Percentiles rank a stretch among this genome's conserved stretches.
phyloP scores from a whole-genome alignment of 108 stramenopile genomes.

The Conticribra guillardii region DNA sequence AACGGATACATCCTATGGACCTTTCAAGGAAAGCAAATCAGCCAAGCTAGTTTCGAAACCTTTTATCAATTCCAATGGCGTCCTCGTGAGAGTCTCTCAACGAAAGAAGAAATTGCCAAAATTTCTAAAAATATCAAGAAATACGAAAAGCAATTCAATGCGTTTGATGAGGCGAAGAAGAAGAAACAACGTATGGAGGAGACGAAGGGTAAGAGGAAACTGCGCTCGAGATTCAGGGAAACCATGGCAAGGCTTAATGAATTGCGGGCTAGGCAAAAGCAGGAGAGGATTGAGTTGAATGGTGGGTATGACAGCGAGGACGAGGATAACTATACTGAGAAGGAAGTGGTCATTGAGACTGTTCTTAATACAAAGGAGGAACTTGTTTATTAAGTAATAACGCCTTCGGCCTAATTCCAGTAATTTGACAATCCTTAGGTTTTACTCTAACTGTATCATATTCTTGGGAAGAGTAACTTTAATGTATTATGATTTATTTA shows the following conservation, averaged over 20 bases:
- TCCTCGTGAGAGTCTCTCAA: constrained; percentile 87
- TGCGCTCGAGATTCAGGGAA: constrained; percentile 70
- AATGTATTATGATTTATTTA: no score
- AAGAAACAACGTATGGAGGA: constrained; percentile 76
- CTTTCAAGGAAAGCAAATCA: constrained; percentile 93
- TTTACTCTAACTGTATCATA: no score
- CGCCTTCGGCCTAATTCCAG: no score
- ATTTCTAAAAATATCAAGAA: constrained; percentile 93
- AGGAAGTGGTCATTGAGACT: constrained; percentile 76
- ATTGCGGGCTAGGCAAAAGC: constrained; percentile 62
- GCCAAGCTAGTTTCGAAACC: constrained; percentile 87
- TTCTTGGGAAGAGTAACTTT: no score
- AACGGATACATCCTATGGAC: constrained; percentile 96
- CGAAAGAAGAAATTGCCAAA: constrained; percentile 79
- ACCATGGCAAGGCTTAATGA: constrained; percentile 64
- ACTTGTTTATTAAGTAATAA: constrained; percentile 73
- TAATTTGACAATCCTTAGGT: no score
- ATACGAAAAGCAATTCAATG: constrained; percentile 97
- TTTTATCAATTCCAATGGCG: constrained; percentile 97
- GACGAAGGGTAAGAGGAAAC: constrained; percentile 85
- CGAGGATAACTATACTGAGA: constrained; percentile 67
- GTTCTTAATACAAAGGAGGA: constrained; percentile 87
- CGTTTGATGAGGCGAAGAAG: constrained; percentile 92
- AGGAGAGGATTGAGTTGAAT: constrained; percentile 67
- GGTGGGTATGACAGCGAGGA: constrained; percentile 89